Base-by-base conservation (phyloP, 148 eudicot genomes). In the Gaultheria prostrata region DNA sequence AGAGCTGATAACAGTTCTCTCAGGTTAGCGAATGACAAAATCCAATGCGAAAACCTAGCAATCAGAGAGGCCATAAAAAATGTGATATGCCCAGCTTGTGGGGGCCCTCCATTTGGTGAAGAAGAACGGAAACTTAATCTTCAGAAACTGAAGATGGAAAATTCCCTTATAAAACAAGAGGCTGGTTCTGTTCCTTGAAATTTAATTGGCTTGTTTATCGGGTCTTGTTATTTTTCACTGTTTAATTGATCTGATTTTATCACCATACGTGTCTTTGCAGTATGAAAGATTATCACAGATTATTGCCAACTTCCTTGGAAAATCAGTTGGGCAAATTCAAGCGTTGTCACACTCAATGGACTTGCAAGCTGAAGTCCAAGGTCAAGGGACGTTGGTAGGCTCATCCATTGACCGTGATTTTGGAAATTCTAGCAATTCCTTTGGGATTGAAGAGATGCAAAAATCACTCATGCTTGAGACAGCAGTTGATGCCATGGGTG, bases 401-500 rank as follows among this genome's bases (percentile, higher is more conserved):
- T 20, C 12, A 1, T 81, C 49, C 28, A 43, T 26, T 8, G 57
- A 80, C 57, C 76, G 49, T 28, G 49, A 18, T 46, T 11, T 69
- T 12, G 81, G 30, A 33, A 56, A 76, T 35, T 51, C 48, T 4
- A 49, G 33, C 39, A 49, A 74, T 56, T 35, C 69, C 78, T 35
- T 30, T 32, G 79, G 63, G 13, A 54, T 12, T 21, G n/a, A 21
- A n/a, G 84, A 82, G 54, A 35, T 39, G 71, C 72, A 82, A 54
- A 82, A 74, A 11, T 14, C 72, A 0, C 9, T 8, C 21, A 56
- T 72, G 78, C 21, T 84, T 56, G 87, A 87, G 70, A 84, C 82
- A 30, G 91, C 91, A 69, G 80, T 80, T 21, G 75, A 49, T 73
- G 90, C 95, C 78, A 89, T 91, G 88, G 85, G 80, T 49, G 93